Percentiles rank a stretch among this genome's conserved stretches.
These are phyloP conservation scores for Pythium biforme DNA, from an alignment of 352 stramenopile species.

Conservation along the genomic window DNA sequence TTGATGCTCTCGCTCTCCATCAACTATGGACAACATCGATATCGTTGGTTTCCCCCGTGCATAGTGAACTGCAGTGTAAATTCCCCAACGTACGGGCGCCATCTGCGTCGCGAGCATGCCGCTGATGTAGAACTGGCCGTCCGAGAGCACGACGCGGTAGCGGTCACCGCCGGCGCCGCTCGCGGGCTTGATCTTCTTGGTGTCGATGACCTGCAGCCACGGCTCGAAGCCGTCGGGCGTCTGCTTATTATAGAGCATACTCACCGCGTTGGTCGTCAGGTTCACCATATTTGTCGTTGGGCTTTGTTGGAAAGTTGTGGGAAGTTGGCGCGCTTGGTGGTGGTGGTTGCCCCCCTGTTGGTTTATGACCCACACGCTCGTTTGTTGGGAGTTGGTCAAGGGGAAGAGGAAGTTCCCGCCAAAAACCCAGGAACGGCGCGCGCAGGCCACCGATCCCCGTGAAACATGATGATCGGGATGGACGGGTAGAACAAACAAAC, in stretches of 20 bases:
- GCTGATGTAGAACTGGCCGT: conserved; percentile 80
- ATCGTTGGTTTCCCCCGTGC: neutral
- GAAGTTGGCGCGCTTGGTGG: too few species aligned
- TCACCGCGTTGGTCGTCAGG: conserved; percentile 80
- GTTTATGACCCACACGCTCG: conserved; percentile 6
- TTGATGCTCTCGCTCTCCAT: conserved; percentile 83
- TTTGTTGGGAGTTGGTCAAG: conserved; percentile 3
- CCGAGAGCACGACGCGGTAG: conserved; percentile 83
- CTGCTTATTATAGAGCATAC: conserved; percentile 86
- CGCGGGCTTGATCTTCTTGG: conserved; percentile 85
- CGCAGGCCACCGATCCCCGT: neutral
- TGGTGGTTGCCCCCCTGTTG: conserved; percentile 15
- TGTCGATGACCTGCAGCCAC: conserved; percentile 87
- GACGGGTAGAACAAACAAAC: neutral
- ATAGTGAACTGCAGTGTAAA: too few species aligned
- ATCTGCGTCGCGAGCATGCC: conserved; percentile 86
- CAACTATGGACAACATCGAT: conserved; percentile 36
- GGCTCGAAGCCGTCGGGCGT: conserved; percentile 83
- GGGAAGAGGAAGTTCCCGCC: conserved; percentile 17
- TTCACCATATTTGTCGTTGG: conserved; percentile 59
- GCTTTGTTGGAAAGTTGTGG: neutral
- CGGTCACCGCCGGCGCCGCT: conserved; percentile 70
- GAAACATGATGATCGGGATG: neutral
- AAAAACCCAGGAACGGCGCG: conserved; percentile 1
- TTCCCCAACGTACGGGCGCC: conserved; percentile 54